A percentile compares a stretch with the other conserved stretches of the same genome.
Conservation (phyloP, 805 yeast genomes). For the Saccharomycopsis sp. region DNA sequence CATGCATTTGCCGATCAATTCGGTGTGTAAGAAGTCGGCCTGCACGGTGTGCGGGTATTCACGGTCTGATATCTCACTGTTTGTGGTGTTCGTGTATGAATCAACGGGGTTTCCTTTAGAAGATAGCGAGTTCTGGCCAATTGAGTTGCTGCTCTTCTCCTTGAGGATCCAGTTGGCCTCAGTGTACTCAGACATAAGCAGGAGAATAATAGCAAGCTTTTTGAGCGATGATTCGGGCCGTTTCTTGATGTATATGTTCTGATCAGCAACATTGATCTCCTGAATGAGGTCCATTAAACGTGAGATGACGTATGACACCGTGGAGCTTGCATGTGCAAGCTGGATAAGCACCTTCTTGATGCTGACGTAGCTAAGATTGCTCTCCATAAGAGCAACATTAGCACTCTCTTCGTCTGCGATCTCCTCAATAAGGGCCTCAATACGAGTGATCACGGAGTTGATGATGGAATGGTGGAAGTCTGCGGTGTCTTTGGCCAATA, state of each 20-base stretch:
- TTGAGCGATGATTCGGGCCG: constrained; percentile 13
- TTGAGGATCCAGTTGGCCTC: constrained; percentile 20
- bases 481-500: neutral
- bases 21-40: constrained; percentile 15
- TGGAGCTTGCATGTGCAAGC: constrained; percentile 2
- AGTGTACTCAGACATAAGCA: constrained; percentile 14
- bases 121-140: neutral
- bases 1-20: constrained; percentile 7
- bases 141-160: constrained; percentile 11
- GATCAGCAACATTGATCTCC: constrained; percentile 12
- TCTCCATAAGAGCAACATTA: constrained; percentile 15
- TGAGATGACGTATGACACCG: constrained; percentile 13
- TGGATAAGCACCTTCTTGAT: constrained; percentile 9
- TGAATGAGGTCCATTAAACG: constrained; percentile 8
- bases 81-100: no score
- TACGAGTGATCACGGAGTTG: constrained; percentile 9
- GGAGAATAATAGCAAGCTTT: constrained; percentile 9
- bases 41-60: constrained; percentile 18
- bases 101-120: neutral
- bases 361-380: constrained; percentile 9
- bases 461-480: constrained; percentile 6
- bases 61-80: constrained; percentile 17
- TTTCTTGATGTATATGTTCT: constrained; percentile 14
- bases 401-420: constrained; percentile 9
- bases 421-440: constrained; percentile 6